Evolutionary conservation across 495 filamentous ascomycete species (phyloP).

Genomic region (Neurospora sp.): DNA sequence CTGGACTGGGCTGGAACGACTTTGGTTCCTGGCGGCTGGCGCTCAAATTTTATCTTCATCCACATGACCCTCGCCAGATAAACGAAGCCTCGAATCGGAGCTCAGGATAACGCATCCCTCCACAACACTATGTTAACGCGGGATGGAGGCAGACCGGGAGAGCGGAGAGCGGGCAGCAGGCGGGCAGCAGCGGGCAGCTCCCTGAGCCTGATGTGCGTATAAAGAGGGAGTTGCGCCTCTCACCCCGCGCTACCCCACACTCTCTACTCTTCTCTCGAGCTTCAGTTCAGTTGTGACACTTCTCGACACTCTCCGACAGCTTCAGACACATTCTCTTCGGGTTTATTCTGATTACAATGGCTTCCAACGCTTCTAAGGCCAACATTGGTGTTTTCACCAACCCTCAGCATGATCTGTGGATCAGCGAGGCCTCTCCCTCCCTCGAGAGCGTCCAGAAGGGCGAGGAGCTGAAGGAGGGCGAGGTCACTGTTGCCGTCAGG

Average conservation of each 20-base stretch:
- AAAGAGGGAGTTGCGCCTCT: background rate
- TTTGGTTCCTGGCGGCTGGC: background rate
- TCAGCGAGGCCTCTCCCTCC: slow-evolving; percentile 64
- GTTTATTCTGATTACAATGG: slow-evolving; percentile 3
- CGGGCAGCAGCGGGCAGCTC: background rate
- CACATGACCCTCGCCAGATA: background rate
- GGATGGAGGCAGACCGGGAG: background rate
- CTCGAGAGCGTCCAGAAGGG: slow-evolving; percentile 65
- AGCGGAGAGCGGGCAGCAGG: background rate
- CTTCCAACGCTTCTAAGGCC: slow-evolving; percentile 44
- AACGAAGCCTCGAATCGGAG: background rate
- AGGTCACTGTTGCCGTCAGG: slow-evolving; percentile 75
- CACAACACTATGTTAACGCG: background rate
- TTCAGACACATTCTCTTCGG: background rate
- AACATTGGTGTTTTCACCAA: slow-evolving; percentile 97
- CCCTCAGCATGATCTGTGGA: slow-evolving; percentile 83
- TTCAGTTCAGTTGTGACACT: background rate
- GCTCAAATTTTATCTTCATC: background rate
- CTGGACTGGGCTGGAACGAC: background rate
- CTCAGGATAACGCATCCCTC: background rate
- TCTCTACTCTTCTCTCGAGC: slow-evolving; percentile 4
- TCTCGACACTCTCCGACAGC: background rate
- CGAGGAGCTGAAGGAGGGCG: slow-evolving; percentile 60
- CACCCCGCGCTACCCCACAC: slow-evolving; percentile 1
- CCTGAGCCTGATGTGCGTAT: background rate